A percentile compares a stretch with the other conserved stretches of the same genome.
These are phyloP conservation scores for Chrysophaeum taylorii DNA, from an alignment of 352 stramenopile genomes.

Conservation along the genomic window DNA sequence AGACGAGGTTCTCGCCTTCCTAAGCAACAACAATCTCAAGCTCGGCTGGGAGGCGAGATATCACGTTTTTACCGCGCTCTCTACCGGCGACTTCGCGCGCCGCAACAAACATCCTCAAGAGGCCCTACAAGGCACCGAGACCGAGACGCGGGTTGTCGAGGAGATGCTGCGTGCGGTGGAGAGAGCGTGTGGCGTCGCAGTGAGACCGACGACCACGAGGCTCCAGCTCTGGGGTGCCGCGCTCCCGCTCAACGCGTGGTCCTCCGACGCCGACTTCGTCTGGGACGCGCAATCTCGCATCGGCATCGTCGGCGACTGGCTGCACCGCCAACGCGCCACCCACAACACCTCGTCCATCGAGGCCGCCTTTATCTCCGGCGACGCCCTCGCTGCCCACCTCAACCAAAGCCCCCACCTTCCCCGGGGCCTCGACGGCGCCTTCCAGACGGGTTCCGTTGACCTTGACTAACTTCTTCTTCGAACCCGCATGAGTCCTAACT, in stretches of 20 bases:
- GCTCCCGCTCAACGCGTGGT: neutral
- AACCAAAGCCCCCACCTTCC: neutral
- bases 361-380: conserved; percentile 8
- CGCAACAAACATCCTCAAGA: conserved; percentile 4
- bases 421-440: neutral
- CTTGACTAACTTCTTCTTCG: too few species aligned
- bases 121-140: neutral
- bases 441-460: too few species aligned
- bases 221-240: conserved; percentile 13
- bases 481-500: too few species aligned
- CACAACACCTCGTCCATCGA: neutral
- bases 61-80: neutral
- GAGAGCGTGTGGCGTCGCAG: neutral
- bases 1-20: neutral
- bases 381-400: neutral
- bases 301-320: conserved; percentile 15
- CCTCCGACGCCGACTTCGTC: neutral
- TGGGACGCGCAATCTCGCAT: neutral
- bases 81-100: neutral
- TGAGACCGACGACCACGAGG: neutral
- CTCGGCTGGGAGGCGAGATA: neutral
- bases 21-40: neutral
- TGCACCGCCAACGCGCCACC: neutral
- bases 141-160: neutral
- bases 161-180: neutral